Percentiles rank a stretch among this genome's conserved stretches.
phyloP scores from a whole-genome alignment of 345 rosid genomes.

The Acer campestre region DNA sequence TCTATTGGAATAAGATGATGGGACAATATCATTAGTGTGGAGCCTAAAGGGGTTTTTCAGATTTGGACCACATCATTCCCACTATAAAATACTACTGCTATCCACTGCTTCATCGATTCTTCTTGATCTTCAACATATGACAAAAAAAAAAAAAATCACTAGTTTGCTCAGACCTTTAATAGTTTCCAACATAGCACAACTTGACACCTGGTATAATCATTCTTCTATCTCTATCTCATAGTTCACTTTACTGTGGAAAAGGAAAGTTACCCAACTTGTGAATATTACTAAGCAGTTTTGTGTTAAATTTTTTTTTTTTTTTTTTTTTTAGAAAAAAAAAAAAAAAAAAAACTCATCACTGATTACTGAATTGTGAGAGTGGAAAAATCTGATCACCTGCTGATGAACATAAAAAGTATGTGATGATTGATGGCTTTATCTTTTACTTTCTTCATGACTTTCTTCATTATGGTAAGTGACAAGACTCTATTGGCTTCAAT shows the following conservation, averaged over 20 bases:
- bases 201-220: slow-evolving; percentile 17
- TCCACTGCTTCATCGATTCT: neutral
- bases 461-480: neutral
- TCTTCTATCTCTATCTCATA: neutral
- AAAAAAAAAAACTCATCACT: no score
- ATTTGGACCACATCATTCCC: slow-evolving; percentile 42
- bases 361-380: no score
- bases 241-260: neutral
- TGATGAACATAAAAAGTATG: no score
- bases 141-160: slow-evolving; percentile 18
- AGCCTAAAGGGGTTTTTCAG: slow-evolving; percentile 27
- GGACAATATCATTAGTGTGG: slow-evolving; percentile 52
- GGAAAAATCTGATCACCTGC: no score
- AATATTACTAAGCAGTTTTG: neutral
- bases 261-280: neutral
- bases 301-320: no score
- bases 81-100: neutral
- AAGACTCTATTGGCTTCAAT: slow-evolving; percentile 3
- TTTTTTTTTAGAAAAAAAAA: no score
- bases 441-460: slow-evolving; percentile 6
- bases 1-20: slow-evolving; percentile 44
- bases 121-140: slow-evolving; percentile 24
- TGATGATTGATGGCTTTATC: neutral
- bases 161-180: slow-evolving; percentile 12
- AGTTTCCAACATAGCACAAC: slow-evolving; percentile 4